These are phyloP conservation scores for Candolleomyces aberdarensis DNA, from an alignment of 768 basidiomycete genomes.

Conservation along the genomic window DNA sequence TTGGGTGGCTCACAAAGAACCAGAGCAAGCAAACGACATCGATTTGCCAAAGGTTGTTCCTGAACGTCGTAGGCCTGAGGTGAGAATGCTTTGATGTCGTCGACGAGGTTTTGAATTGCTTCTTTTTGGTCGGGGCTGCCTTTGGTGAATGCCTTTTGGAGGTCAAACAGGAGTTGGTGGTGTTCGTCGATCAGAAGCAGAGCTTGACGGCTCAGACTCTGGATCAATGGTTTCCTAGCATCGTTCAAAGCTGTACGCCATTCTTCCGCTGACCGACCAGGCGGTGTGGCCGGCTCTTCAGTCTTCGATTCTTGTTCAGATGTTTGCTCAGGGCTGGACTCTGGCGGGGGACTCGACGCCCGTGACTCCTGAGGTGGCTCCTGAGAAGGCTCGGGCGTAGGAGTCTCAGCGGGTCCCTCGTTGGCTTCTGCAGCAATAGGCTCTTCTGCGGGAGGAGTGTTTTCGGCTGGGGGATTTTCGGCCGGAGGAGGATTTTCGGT, in stretches of 20 bases:
- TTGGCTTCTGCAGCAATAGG: conserved; percentile 9
- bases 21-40: conserved; percentile 83
- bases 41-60: conserved; percentile 75
- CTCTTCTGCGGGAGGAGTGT: neutral
- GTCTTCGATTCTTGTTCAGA: neutral
- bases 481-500: conserved; percentile 21
- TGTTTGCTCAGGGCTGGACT: neutral
- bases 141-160: conserved; percentile 78
- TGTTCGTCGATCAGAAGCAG: conserved; percentile 83
- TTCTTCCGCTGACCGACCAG: conserved; percentile 51
- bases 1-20: conserved; percentile 69
- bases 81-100: conserved; percentile 71
- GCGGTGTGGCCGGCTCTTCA: conserved; percentile 1
- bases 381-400: conserved; percentile 6
- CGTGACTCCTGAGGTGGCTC: neutral
- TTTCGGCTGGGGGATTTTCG: conserved; percentile 18
- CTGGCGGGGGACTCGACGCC: conserved; percentile 16
- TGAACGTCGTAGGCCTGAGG: conserved; percentile 61
- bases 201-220: conserved; percentile 63
- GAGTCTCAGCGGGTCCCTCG: neutral
- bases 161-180: conserved; percentile 84
- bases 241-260: conserved; percentile 65
- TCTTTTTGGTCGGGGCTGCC: conserved; percentile 57
- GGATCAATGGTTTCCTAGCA: conserved; percentile 62
- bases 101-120: conserved; percentile 70